phyloP scores from a whole-genome alignment of 441 rosid genomes.

The Populus hybrid region DNA sequence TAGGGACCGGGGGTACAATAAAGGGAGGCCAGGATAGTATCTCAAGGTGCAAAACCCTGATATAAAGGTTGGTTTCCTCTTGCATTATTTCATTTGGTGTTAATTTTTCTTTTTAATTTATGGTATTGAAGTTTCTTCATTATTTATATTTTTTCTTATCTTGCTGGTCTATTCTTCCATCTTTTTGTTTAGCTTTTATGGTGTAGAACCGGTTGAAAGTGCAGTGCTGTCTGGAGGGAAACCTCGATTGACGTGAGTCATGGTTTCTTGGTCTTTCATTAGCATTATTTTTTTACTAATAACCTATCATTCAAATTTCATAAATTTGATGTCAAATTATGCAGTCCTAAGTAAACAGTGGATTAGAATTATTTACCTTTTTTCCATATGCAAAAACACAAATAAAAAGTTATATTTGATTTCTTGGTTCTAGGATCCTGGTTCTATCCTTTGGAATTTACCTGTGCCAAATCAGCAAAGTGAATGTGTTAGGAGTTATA shows the following conservation, averaged over 20 bases:
- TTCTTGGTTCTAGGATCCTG: not conserved
- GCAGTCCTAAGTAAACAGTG: not conserved
- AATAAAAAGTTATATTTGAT: not conserved
- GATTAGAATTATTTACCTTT: not conserved
- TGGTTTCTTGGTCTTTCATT: conserved; percentile 1
- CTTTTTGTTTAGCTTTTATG: conserved; percentile 39
- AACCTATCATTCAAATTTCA: not conserved
- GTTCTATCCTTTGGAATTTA: not conserved
- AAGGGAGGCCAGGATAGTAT: conserved; percentile 58
- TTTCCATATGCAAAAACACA: not conserved
- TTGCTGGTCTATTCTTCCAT: not conserved
- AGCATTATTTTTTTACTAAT: not conserved
- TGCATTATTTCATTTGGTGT: not conserved
- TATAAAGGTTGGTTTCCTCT: conserved; percentile 42
- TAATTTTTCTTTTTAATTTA: not conserved
- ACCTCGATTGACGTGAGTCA: conserved; percentile 52
- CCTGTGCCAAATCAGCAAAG: not conserved
- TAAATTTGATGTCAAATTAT: too few relatives aligned
- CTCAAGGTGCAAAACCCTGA: conserved; percentile 63
- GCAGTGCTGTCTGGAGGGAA: conserved; percentile 56
- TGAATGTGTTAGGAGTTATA: not conserved
- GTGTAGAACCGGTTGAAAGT: conserved; percentile 64
- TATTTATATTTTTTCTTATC: conserved; percentile 10
- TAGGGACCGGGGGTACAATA: conserved; percentile 70
- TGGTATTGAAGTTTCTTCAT: not conserved